Evolutionary conservation across 2,329 filamentous ascomycete species (phyloP).

Genomic region (Colletotrichum destructivum): DNA sequence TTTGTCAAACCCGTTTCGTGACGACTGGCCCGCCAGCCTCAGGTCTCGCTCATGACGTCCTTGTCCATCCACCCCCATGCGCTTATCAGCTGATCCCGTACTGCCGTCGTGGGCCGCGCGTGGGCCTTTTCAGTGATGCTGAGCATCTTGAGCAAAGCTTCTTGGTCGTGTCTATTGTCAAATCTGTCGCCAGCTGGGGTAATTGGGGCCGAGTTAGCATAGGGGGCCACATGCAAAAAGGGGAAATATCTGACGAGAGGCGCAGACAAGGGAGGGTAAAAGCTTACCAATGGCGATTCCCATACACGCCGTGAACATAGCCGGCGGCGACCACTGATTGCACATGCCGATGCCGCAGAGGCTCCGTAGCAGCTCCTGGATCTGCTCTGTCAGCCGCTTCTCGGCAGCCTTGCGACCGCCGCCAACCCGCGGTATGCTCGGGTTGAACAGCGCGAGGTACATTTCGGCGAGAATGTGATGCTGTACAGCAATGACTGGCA

Average conservation of each 20-base stretch:
- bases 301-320: conserved; percentile 71
- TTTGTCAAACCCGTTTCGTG: conserved; percentile 21
- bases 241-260: neutral
- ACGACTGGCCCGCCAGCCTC: conserved; percentile 24
- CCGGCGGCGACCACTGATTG: conserved; percentile 70
- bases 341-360: conserved; percentile 74
- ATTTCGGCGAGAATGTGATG: conserved; percentile 73
- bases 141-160: conserved; percentile 63
- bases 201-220: neutral
- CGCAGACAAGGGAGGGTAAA: neutral
- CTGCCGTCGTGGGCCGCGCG: conserved; percentile 66
- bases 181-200: conserved; percentile 64
- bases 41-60: conserved; percentile 37
- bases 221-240: neutral
- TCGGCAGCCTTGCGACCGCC: conserved; percentile 50
- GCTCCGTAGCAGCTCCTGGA: conserved; percentile 64
- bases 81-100: conserved; percentile 62
- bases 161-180: conserved; percentile 60
- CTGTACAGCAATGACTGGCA: conserved; percentile 70
- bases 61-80: conserved; percentile 63
- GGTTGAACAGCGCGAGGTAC: conserved; percentile 70
- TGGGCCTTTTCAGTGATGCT: conserved; percentile 64
- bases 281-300: conserved; percentile 58
- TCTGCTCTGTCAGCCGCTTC: conserved; percentile 54
- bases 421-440: conserved; percentile 66